Base-by-base conservation (phyloP, 1,284 basidiomycete species). In the Paramarasmius palmivorus region DNA sequence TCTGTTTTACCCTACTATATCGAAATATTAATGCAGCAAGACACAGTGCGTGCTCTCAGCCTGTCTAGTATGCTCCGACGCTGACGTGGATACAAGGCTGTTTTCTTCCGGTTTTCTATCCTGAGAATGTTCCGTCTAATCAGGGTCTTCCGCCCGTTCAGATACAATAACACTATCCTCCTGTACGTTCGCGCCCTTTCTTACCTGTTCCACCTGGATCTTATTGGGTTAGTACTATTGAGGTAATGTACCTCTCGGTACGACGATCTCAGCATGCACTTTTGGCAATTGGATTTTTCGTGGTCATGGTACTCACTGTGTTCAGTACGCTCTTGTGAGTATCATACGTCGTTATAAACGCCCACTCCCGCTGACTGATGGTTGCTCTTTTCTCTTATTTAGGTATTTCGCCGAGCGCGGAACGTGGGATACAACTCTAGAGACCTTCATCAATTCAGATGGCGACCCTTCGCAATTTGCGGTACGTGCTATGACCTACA, bases 231-330 rank as follows among this genome's bases (percentile, higher is more conserved):
- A 90, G 86, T 50, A 95, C 93, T 0, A 95, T 95, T 55, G 92
- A 95, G 74, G 92, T 95, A 61, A 95, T 95, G 92, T 93, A 89
- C 66, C 80, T 95, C 34, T 87, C 91, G n/a, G 86, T 94, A 38
- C 79, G 87, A 50, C 77, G 90, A 55, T 93, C 91, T 0, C 88
- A 92, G 64, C 90, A 95, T 61, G 92, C 92, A 0, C 76, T 95
- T 0, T 78, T 93, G 7, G 92, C 93, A 0, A 83, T 95, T 36
- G 82, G 83, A 2, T 95, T 95, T 70, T 95, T 95, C 69, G 88
- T 95, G n/a, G 68, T 86, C 49, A 92, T 93, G 82, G 83, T 92
- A 0, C 74, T 95, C 35, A 84, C 92, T 2, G 83, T 95, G 14
- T 95, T 93, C 68, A 92, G 90, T 55, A 95, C 92, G 0, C 74